A percentile compares a stretch with the other conserved stretches of the same genome.
These are phyloP conservation scores for Rhizopogon roseolus DNA, from an alignment of 768 basidiomycete genomes.

Conservation along the genomic window DNA sequence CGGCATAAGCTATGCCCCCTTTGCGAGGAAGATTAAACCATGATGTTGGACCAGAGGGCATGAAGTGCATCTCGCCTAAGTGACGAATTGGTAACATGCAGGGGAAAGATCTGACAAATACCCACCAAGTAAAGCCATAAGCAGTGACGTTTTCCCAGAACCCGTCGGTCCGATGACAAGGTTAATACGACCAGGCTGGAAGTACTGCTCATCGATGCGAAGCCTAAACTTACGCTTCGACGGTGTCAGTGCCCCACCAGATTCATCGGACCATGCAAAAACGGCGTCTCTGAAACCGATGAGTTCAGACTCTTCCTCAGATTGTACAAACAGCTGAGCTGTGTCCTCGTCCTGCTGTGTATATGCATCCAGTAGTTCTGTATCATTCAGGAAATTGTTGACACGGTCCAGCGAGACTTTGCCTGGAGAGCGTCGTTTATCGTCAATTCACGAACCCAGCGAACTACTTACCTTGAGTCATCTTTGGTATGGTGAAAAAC, in stretches of 20 bases:
- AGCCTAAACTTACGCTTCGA: constrained; percentile 43
- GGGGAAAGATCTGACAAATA: not conserved
- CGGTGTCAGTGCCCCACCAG: constrained; percentile 7
- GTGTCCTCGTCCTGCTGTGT: not conserved
- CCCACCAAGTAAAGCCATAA: constrained; percentile 56
- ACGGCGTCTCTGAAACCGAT: constrained; percentile 51
- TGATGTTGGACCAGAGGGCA: constrained; percentile 44
- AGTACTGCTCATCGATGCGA: constrained; percentile 45
- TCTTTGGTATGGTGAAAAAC: constrained; percentile 27
- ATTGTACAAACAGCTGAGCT: constrained; percentile 1
- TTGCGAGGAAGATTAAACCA: constrained; percentile 68
- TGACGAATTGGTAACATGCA: not conserved
- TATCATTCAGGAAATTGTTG: constrained; percentile 36
- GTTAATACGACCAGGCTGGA: constrained; percentile 50
- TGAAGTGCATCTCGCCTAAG: constrained; percentile 56
- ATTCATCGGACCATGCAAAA: constrained; percentile 45
- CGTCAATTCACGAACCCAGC: not conserved
- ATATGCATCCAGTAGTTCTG: constrained; percentile 9
- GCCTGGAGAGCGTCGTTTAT: constrained; percentile 24
- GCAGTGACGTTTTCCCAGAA: constrained; percentile 58
- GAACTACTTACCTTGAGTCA: constrained; percentile 13
- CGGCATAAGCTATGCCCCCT: constrained; percentile 72
- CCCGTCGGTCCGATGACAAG: constrained; percentile 57
- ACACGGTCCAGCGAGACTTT: constrained; percentile 65
- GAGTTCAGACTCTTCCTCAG: constrained; percentile 18